Evolutionary conservation across 805 yeast species (phyloP), one percentile per base, ranked within the genome.

Genomic region (Zygotorulaspora chibaensis): DNA sequence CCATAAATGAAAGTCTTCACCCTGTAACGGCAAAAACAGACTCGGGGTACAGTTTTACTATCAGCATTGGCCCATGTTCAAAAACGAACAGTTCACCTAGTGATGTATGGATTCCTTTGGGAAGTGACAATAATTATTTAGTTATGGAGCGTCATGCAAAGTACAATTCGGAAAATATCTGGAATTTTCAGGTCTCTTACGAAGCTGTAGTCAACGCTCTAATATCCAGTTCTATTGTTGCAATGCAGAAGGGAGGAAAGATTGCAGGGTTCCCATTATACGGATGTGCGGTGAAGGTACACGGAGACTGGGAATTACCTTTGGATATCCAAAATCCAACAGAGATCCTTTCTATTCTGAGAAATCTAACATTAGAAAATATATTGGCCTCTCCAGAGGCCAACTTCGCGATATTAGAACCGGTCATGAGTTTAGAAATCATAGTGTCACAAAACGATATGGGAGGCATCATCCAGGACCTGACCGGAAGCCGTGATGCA

Each of bases 381-480:
- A 47, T 81, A 6, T 53, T 52, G 3, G 51, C 55, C 6, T 40
- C 48, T 1, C 12, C 42, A 3, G 43, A 61, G 2, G 46, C 43
- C 0, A 53, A 63, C 1, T 79, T 77, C 59, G 74, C 82, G 1
- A 63, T 90, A 1, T 70, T 91, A 63, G 98, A 93, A 65, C 99
- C 99, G 0, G 73, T 85, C 25, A 91, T 93, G 97, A 72, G 76
- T 29, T 82, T 89, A 3, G 72, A 72, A 7, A 80, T 93, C 1
- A 76, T 73, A 42, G 83, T 83, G 2, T 74, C 75, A 43, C 84
- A 88, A 26, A 83, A 77, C 45, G 86, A 84, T 47, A 66, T 91
- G 53, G 98, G 98, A 16, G 74, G 73, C 29, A 93, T 93, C 1
- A 76, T 87, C 33, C 95, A 87, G 55, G 99, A 93, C 61, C 67